phyloP scores from a whole-genome alignment of 768 basidiomycete genomes.

The Mycena crocata region DNA sequence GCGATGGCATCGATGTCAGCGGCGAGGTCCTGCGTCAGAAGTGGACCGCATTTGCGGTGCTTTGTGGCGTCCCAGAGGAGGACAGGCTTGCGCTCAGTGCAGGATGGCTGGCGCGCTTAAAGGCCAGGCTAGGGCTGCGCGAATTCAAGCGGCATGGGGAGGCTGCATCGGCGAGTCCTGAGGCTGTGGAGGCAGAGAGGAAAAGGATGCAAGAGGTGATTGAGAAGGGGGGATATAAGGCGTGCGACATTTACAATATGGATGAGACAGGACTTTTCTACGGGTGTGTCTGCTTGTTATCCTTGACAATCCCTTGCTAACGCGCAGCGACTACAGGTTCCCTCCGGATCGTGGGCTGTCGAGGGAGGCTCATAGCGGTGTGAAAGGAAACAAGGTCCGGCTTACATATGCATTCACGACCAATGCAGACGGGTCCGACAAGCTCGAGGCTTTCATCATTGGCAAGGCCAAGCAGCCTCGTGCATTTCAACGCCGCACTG shows the following conservation, averaged over 20 bases:
- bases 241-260: conserved; percentile 49
- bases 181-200: conserved; percentile 40
- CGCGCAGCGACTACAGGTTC: conserved; percentile 1
- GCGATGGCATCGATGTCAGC: conserved; percentile 44
- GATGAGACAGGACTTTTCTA: conserved; percentile 52
- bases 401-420: conserved; percentile 41
- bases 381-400: conserved; percentile 25
- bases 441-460: conserved; percentile 45
- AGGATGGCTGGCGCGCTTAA: conserved; percentile 47
- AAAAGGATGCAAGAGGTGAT: conserved; percentile 42
- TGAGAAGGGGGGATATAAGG: conserved; percentile 38
- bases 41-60: conserved; percentile 48
- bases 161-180: conserved; percentile 42
- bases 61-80: conserved; percentile 45
- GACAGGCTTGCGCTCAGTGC: conserved; percentile 47
- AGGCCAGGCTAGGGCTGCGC: conserved; percentile 38
- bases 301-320: background rate
- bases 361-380: conserved; percentile 6
- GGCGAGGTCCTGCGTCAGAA: conserved; percentile 50
- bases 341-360: conserved; percentile 24
- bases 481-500: conserved; percentile 43
- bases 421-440: conserved; percentile 50
- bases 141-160: conserved; percentile 48
- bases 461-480: conserved; percentile 45
- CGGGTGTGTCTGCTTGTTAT: conserved; percentile 36